phyloP scores from a whole-genome alignment of 2,329 filamentous ascomycete species.

The Arthroderma sp. region DNA sequence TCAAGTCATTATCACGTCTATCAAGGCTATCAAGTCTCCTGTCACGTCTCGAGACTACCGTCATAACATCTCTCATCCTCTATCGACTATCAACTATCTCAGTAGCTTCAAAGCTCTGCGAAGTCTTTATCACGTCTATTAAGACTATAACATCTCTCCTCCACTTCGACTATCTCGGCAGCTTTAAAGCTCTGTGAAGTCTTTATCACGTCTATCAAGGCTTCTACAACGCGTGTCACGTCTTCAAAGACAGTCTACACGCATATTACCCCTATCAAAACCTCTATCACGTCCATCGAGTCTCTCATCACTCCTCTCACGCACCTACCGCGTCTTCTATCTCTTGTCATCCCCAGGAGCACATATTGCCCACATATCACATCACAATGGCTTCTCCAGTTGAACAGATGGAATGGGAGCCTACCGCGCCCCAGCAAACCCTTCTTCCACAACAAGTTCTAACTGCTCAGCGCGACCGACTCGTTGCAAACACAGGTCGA shows the following conservation, averaged over 20 bases:
- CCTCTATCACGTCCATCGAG: not conserved
- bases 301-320: not conserved
- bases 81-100: not conserved
- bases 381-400: not conserved
- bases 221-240: not conserved
- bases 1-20: not conserved
- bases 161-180: not conserved
- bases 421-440: not conserved
- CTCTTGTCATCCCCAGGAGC: not conserved
- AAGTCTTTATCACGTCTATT: not conserved
- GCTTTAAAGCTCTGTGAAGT: not conserved
- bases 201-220: not conserved
- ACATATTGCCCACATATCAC: not conserved
- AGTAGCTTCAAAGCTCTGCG: not conserved
- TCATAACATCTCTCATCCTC: not conserved
- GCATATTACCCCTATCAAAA: not conserved
- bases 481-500: not conserved
- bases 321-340: too few relatives aligned
- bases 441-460: slow-evolving; percentile 3
- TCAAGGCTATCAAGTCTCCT: not conserved
- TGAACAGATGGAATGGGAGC: slow-evolving; percentile 9
- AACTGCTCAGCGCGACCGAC: not conserved
- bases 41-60: not conserved
- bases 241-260: not conserved
- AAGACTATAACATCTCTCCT: not conserved